phyloP scores from a whole-genome alignment of 2,329 filamentous ascomycete species.

The Lachnellula hyalina region DNA sequence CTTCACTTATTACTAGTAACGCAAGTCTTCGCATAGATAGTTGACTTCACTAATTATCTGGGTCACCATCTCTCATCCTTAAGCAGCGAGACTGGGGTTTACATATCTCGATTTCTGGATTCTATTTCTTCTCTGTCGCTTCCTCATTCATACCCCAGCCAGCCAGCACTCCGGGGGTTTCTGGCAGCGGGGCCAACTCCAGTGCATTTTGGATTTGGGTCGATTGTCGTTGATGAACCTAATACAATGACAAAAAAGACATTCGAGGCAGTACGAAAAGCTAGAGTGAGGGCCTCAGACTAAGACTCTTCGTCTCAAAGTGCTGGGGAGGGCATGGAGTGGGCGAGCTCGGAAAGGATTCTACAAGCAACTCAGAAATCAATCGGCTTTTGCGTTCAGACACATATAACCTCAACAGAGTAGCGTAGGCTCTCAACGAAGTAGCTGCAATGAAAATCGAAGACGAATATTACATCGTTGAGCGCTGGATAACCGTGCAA shows the following conservation, averaged over 20 bases:
- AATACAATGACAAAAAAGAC: slow-evolving; percentile 64
- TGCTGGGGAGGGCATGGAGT: slow-evolving; percentile 66
- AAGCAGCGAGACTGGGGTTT: slow-evolving; percentile 36
- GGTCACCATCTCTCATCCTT: slow-evolving; percentile 34
- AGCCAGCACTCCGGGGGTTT: slow-evolving; percentile 57
- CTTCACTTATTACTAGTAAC: slow-evolving; percentile 20
- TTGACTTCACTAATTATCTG: too few species aligned
- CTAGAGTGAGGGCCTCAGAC: slow-evolving; percentile 60
- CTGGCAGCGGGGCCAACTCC: slow-evolving; percentile 47
- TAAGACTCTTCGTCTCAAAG: slow-evolving; percentile 45
- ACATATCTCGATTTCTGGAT: slow-evolving; percentile 47
- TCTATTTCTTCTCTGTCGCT: slow-evolving; percentile 65
- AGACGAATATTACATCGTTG: too few species aligned
- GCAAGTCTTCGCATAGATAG: too few species aligned
- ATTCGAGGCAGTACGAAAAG: slow-evolving; percentile 56
- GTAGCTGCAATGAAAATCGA: too few species aligned
- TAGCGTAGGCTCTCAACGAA: too few species aligned
- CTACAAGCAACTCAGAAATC: too few species aligned
- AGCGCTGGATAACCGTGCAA: too few species aligned
- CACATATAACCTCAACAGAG: too few species aligned
- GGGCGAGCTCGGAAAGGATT: slow-evolving; percentile 42
- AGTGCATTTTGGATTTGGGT: slow-evolving; percentile 60
- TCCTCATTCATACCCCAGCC: slow-evolving; percentile 57
- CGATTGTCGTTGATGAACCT: slow-evolving; percentile 66
- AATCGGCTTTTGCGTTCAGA: too few species aligned